A percentile compares a stretch with the other conserved stretches of the same genome.
phyloP scores from a whole-genome alignment of 805 yeast species.

The Myxozyma geophila region DNA sequence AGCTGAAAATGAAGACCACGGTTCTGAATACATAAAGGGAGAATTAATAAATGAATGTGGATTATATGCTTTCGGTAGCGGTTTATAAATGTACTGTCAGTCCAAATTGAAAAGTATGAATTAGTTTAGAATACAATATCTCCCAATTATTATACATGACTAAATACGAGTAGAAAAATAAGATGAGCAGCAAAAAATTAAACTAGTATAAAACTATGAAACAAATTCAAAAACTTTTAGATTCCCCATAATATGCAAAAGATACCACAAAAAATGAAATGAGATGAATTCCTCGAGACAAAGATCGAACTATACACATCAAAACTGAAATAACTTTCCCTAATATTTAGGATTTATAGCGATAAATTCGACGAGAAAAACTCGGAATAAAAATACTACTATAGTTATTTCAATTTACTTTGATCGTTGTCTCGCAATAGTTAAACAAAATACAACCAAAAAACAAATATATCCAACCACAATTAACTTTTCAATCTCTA shows the following conservation, averaged over 20 bases:
- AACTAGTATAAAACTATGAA: not conserved
- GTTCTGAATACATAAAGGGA: too few relatives aligned
- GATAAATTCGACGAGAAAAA: not conserved
- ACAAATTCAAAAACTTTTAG: not conserved
- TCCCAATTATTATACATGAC: too few relatives aligned
- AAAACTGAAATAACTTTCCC: conserved; percentile 18
- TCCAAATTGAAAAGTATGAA: too few relatives aligned
- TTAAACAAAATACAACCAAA: not conserved
- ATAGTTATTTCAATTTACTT: conserved; percentile 3
- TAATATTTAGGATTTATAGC: not conserved
- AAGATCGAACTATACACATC: not conserved
- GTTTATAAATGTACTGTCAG: too few relatives aligned
- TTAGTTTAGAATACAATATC: too few relatives aligned
- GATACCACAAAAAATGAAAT: not conserved
- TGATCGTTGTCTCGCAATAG: not conserved
- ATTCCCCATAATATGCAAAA: conserved; percentile 1
- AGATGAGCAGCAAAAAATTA: not conserved
- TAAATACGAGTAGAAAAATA: too few relatives aligned
- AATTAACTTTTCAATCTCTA: not conserved
- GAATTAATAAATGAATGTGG: too few relatives aligned
- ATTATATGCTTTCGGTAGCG: too few relatives aligned
- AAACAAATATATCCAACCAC: conserved; percentile 3
- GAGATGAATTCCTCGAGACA: not conserved
- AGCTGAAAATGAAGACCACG: too few relatives aligned
- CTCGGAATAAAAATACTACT: not conserved